Percentiles rank a stretch among this genome's conserved stretches.
Evolutionary conservation across 1,139 yeast genomes (phyloP).

Genomic region (Taphrina deformans): DNA sequence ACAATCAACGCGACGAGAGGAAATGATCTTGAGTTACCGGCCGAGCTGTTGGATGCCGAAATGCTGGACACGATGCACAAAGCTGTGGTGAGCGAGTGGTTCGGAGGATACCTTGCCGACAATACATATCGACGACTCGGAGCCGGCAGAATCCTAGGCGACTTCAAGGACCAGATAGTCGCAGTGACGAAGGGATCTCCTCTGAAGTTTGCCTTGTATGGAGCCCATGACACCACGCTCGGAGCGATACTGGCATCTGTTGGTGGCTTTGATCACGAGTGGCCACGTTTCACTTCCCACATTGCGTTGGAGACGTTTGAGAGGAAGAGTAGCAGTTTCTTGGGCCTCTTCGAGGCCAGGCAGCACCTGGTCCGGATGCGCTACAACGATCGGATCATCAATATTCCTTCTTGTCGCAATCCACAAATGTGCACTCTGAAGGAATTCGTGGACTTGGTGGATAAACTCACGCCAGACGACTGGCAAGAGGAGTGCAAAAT

Average conservation of each 20-base stretch:
- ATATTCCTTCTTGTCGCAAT: slow-evolving; percentile 38
- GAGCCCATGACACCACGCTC: slow-evolving; percentile 41
- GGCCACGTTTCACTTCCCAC: slow-evolving; percentile 41
- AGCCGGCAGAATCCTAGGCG: slow-evolving; percentile 36
- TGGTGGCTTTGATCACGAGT: slow-evolving; percentile 39
- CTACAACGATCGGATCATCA: slow-evolving; percentile 38
- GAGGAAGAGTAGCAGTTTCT: slow-evolving; percentile 17
- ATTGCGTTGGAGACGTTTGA: slow-evolving; percentile 38
- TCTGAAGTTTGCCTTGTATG: slow-evolving; percentile 39
- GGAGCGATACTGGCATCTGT: slow-evolving; percentile 40
- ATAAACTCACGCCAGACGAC: slow-evolving; percentile 36
- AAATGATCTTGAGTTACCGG: slow-evolving; percentile 38
- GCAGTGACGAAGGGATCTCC: slow-evolving; percentile 28
- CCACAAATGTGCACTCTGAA: slow-evolving; percentile 38
- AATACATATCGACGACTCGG: slow-evolving; percentile 34
- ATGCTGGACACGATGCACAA: slow-evolving; percentile 35
- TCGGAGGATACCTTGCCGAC: slow-evolving; percentile 39
- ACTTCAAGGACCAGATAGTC: slow-evolving; percentile 32
- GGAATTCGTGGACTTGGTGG: slow-evolving; percentile 36
- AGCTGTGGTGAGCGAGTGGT: slow-evolving; percentile 40
- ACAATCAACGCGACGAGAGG: slow-evolving; percentile 40
- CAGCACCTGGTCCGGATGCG: slow-evolving; percentile 39
- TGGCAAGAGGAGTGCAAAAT: slow-evolving; percentile 38
- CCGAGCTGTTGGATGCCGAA: slow-evolving; percentile 36
- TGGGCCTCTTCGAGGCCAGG: slow-evolving; percentile 17